Base-by-base conservation (phyloP, 2,329 filamentous ascomycete genomes). In the Rachicladosporium sp. region DNA sequence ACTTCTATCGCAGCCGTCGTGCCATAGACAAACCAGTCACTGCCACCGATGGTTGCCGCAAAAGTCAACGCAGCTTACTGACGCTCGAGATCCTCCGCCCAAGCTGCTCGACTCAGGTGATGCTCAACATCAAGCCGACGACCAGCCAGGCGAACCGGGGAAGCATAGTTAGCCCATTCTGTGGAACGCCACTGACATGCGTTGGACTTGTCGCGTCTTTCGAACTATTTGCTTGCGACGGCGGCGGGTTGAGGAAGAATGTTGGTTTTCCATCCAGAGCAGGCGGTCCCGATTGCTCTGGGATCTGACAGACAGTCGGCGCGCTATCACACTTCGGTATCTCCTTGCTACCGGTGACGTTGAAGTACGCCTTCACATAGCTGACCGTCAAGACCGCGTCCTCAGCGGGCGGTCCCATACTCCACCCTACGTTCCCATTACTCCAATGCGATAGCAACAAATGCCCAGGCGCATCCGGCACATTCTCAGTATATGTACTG, bases 281-380 rank as follows among this genome's bases (percentile, higher is more conserved):
- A 4, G 50, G 47, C 33, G 46, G 36, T 9, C 31, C 33, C 6
- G 10, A 31, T 38, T 50, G 46, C 31, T 49, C 42, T n/a, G 48
- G 46, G 7, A 53, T 37, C 6, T 33, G 30, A 41, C 49, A 53
- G 11, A 35, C 27, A 9, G 11, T 33, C 11, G 37, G 27, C 33
- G n/a, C n/a, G n/a, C n/a, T n/a, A n/a, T n/a, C n/a, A n/a, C n/a
- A n/a, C n/a, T n/a, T n/a, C n/a, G n/a, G n/a, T n/a, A n/a, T 31
- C 40, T 29, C 31, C 19, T n/a, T n/a, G n/a, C n/a, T n/a, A 3
- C 15, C 13, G 5, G 40, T 37, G 10, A 78, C 78, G 64, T 88
- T 88, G 65, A 87, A 89, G 59, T 88, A 89, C 0, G 78, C 78
- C 57, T 83, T 85, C 42, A 86, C 70, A 52, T 86, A 86, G 30